Percentiles rank a stretch among this genome's conserved stretches.
These are phyloP conservation scores for Chytriomyces hyalinus DNA, from an alignment of 192 early-diverging fungal species.

Conservation along the genomic window DNA sequence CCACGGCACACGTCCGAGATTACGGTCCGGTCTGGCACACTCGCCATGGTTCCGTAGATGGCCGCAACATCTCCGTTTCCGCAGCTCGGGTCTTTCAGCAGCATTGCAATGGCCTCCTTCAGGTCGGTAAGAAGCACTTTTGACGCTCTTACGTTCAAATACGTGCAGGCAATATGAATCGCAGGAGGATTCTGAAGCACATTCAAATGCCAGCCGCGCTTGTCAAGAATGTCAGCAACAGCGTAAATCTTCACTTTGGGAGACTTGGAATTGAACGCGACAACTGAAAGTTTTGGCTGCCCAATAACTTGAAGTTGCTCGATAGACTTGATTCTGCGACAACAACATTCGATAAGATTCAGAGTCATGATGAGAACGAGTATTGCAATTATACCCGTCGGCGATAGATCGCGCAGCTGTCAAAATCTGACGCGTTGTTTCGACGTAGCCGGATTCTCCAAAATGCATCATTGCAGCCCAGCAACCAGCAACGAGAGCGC, in stretches of 20 bases:
- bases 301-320: conserved; percentile 76
- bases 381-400: conserved; percentile 52
- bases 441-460: conserved; percentile 86
- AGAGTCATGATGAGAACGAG: neutral
- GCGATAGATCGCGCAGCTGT: conserved; percentile 71
- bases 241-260: conserved; percentile 79
- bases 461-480: conserved; percentile 92
- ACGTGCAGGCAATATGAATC: conserved; percentile 89
- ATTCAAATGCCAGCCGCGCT: conserved; percentile 85
- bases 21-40: conserved; percentile 83
- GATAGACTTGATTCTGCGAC: conserved; percentile 46
- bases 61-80: conserved; percentile 80
- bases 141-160: conserved; percentile 72
- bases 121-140: conserved; percentile 80
- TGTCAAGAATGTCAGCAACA: conserved; percentile 80
- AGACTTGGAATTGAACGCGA: conserved; percentile 76
- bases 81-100: conserved; percentile 70
- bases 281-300: conserved; percentile 78
- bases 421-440: conserved; percentile 81
- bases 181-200: conserved; percentile 87
- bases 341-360: neutral
- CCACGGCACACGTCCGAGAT: conserved; percentile 85
- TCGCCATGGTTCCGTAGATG: conserved; percentile 91
- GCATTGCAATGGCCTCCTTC: conserved; percentile 69
- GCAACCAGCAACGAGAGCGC: conserved; percentile 93